Base-by-base conservation (phyloP, 1,284 basidiomycete species). In the Sutorius eximius region DNA sequence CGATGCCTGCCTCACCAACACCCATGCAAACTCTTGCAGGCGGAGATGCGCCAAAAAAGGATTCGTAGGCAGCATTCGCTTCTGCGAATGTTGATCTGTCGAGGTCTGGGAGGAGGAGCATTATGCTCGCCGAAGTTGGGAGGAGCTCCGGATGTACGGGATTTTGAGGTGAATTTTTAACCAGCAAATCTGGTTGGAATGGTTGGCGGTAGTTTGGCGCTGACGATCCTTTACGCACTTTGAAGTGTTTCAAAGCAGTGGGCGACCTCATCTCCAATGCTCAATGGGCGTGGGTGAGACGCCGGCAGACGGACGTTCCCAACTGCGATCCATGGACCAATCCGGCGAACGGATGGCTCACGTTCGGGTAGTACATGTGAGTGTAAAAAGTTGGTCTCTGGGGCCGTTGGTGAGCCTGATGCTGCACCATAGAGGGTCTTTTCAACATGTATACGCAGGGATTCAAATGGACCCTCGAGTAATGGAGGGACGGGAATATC, bases 21-120 rank as follows among this genome's bases (percentile, higher is more conserved):
- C 88, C 89, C 5, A 99, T 89, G 66, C 94, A 97, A 13, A 95
- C 95, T 8, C 97, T 86, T 2, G 93, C 87, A 1, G 97, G 96
- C 0, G 97, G 97, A 34, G 92, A 95, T 10, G 84, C 83, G 1
- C 94, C 94, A 68, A 99, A 99, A 68, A 86, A 91, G 3, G 80
- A 78, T 1, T 80, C 73, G 68, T 98, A 99, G 9, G 90, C 77
- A 0, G 77, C 74, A 75, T 99, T 95, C 53, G 95, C 81, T 30
- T 75, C 69, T 5, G 83, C 73, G 70, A 99, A 95, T 5, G 77
- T 67, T 6, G 65, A 20, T 42, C 78, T 71, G 20, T 86, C 79
- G 80, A 98, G 95, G 2, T 85, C 85, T 5, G 91, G 86, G 41
- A 99, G 80, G 60, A 90, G 86, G 29, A 98, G 79, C 55, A 91